These are phyloP conservation scores for Nicotiana sylvestris DNA, from an alignment of 257 asterid species.

Conservation along the genomic window DNA sequence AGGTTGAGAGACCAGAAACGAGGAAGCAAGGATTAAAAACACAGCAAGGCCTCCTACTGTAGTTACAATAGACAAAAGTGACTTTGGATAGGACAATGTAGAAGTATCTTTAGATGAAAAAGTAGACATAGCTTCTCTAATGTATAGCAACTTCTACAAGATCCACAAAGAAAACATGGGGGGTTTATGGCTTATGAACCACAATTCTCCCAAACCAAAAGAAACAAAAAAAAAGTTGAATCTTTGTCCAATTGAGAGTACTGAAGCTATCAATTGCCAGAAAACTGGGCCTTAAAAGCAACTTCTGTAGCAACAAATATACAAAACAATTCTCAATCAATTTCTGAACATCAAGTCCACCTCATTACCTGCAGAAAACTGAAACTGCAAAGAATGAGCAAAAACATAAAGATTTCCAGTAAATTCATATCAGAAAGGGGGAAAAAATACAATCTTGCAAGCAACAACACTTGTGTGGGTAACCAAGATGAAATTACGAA, in stretches of 20 bases:
- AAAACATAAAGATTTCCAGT: neutral
- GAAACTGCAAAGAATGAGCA: neutral
- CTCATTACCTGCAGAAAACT: neutral
- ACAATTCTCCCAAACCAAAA: neutral
- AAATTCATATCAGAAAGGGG: neutral
- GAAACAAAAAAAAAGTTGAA: neutral
- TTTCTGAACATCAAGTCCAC: neutral
- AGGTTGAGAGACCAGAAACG: slow-evolving; percentile 60
- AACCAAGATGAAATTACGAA: neutral
- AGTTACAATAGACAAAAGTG: slow-evolving; percentile 50
- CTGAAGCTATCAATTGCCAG: neutral
- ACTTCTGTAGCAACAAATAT: neutral
- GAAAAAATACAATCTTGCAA: neutral
- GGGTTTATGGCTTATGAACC: slow-evolving; percentile 2
- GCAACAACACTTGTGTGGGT: neutral
- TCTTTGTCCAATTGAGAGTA: neutral
- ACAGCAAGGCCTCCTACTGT: slow-evolving; percentile 64
- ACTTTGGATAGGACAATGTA: slow-evolving; percentile 46
- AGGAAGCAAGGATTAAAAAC: slow-evolving; percentile 65
- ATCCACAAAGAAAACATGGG: neutral
- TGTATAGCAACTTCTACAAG: slow-evolving; percentile 3
- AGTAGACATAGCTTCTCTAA: slow-evolving; percentile 41
- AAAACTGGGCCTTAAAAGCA: neutral
- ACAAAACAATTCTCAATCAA: neutral
- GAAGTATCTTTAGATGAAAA: slow-evolving; percentile 44